Base-by-base conservation (phyloP, 306 rosid species). In the Glycyrrhiza uralensis region DNA sequence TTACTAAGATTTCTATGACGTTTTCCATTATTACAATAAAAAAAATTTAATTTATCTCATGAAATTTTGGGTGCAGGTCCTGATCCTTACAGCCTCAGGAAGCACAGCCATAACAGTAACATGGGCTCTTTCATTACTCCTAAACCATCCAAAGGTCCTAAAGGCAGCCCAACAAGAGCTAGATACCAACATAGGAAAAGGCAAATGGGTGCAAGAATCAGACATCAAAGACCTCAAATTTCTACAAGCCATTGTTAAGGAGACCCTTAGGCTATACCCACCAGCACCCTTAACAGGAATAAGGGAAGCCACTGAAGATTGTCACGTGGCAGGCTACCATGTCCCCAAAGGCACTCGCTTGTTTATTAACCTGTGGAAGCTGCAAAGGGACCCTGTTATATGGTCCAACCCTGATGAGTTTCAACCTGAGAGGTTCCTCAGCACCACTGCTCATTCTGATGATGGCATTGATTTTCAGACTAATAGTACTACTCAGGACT, bases 211-310 rank as follows among this genome's bases (percentile, higher is more conserved):
- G 0, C 77, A 83, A 29, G 87, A 83, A 76, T 71, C 60, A 1
- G 71, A 83, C 74, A 66, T 79, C 0, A 71, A 76, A 45, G 3
- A 79, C 2, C 87, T 83, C 13, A 63, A 35, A 4, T 83, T 66
- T 45, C 71, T 83, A 2, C 77, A 79, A 3, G 84, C 84, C 26
- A 83, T 79, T 1, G 4, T 79, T 46, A 83, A 79, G 60, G 87
- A 83, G 70, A 83, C 87, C 10, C 74, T 83, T 66, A 69, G 87
- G 10, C 20, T 83, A 4, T 83, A 83, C 60, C 87, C 87, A 11
- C 79, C 87, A 45, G 84, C 87, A 35, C 87, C 87, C 13, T 72
- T 83, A 54, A 83, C 87, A 0, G 87, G 84, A 59, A 58, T 83
- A 0, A 71, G 87, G 23, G 87, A 83, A 4, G 82, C 62, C 61